A percentile compares a stretch with the other conserved stretches of the same genome.
Evolutionary conservation across 768 basidiomycete species (phyloP).

Genomic region (Boletus reticuloceps): DNA sequence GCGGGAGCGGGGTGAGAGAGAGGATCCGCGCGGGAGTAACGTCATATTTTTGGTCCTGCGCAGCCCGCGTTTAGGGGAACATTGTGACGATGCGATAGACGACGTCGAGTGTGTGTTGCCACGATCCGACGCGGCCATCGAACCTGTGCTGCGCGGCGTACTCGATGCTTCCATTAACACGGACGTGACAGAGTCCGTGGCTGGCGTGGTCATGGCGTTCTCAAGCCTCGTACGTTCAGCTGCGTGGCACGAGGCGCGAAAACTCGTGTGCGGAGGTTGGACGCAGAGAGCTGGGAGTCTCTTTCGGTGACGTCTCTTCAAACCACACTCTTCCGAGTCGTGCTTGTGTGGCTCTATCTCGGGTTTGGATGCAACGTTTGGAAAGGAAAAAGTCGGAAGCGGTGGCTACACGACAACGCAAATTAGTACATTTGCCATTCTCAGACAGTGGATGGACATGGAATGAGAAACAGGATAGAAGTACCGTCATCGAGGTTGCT

Average conservation of each 20-base stretch:
- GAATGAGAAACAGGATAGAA: constrained; percentile 17
- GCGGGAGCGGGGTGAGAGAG: constrained; percentile 20
- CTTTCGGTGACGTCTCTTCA: constrained; percentile 15
- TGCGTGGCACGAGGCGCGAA: constrained; percentile 12
- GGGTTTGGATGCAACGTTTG: constrained; percentile 11
- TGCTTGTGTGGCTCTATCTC: constrained; percentile 6
- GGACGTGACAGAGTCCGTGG: constrained; percentile 19
- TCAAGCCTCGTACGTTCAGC: constrained; percentile 3
- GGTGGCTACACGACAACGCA: constrained; percentile 19
- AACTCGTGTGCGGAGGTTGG: constrained; percentile 8
- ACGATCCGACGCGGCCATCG: constrained; percentile 15
- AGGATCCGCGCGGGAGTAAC: constrained; percentile 27
- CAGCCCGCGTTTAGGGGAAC: constrained; percentile 33
- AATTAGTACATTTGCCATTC: constrained; percentile 22
- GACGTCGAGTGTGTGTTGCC: constrained; percentile 16
- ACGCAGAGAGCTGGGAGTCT: constrained; percentile 23
- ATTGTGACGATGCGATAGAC: constrained; percentile 25
- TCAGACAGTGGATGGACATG: constrained; percentile 1
- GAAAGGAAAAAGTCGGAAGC: constrained; percentile 16
- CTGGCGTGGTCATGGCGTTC: constrained; percentile 7
- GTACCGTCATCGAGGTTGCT: constrained; percentile 32
- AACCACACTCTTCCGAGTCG: constrained; percentile 12
- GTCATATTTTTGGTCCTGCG: constrained; percentile 40
- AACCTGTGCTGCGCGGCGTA: constrained; percentile 20
- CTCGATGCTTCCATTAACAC: constrained; percentile 21